These are phyloP conservation scores for Kurtzmaniella quercitrusa DNA, from an alignment of 1,139 yeast genomes.

Conservation along the genomic window DNA sequence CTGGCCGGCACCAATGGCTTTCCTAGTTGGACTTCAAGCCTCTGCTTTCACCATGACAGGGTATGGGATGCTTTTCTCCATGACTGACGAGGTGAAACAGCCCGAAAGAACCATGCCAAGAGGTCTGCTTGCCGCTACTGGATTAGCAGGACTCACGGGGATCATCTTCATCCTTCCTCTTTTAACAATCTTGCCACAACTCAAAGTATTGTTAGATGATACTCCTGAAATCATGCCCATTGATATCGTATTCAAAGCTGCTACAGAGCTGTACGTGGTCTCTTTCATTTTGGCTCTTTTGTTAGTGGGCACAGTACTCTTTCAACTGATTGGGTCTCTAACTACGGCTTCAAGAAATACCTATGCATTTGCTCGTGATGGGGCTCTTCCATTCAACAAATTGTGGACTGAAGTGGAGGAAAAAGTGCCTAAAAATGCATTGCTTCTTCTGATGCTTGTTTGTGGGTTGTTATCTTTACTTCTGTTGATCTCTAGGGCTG, in stretches of 20 bases:
- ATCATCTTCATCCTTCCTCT: slow-evolving; percentile 69
- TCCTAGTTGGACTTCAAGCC: slow-evolving; percentile 71
- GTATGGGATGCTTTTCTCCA: slow-evolving; percentile 75
- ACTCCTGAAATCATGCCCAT: slow-evolving; percentile 64
- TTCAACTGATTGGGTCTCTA: slow-evolving; percentile 75
- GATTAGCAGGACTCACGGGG: slow-evolving; percentile 64
- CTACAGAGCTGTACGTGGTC: slow-evolving; percentile 64
- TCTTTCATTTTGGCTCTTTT: slow-evolving; percentile 64
- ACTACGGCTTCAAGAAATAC: slow-evolving; percentile 87
- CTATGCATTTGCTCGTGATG: slow-evolving; percentile 85
- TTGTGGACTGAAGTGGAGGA: slow-evolving; percentile 65
- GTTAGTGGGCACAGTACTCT: slow-evolving; percentile 66
- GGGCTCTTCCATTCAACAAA: slow-evolving; percentile 70
- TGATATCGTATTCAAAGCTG: slow-evolving; percentile 61
- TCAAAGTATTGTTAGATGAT: slow-evolving; percentile 49
- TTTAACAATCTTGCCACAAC: slow-evolving; percentile 66
- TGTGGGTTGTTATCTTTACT: slow-evolving; percentile 59
- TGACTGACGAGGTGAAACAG: slow-evolving; percentile 75
- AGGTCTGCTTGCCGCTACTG: slow-evolving; percentile 65
- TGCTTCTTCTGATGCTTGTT: slow-evolving; percentile 62
- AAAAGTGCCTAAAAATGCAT: slow-evolving; percentile 67
- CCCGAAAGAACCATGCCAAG: slow-evolving; percentile 78
- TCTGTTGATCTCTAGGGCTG: slow-evolving; percentile 67
- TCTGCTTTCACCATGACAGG: slow-evolving; percentile 79
- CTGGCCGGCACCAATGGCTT: slow-evolving; percentile 65